Conservation (phyloP, 495 filamentous ascomycete species). For the Endocarpon pusillum region DNA sequence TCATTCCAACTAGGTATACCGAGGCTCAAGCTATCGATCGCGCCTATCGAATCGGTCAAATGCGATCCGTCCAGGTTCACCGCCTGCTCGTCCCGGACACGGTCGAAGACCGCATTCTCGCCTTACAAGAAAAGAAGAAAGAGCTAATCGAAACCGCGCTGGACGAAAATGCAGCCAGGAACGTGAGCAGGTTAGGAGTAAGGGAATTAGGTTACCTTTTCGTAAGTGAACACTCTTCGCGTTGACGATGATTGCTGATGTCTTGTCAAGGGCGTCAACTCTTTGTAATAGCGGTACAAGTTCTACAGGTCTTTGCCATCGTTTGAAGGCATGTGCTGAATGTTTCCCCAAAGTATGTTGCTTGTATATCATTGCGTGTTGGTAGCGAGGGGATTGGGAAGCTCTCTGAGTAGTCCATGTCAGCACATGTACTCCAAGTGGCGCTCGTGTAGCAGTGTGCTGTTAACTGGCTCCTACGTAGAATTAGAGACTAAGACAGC, state of each 20-base stretch:
- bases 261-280: neutral
- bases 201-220: conserved; percentile 59
- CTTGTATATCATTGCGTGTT: too few species aligned
- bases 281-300: neutral
- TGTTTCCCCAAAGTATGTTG: too few species aligned
- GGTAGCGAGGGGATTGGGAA: too few species aligned
- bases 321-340: too few species aligned
- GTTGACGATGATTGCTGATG: conserved; percentile 5
- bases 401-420: too few species aligned
- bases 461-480: too few species aligned
- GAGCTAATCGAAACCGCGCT: conserved; percentile 64
- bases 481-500: too few species aligned
- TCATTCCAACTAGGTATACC: too few species aligned
- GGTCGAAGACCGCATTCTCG: conserved; percentile 79
- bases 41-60: conserved; percentile 80
- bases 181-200: conserved; percentile 41
- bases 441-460: too few species aligned
- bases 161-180: conserved; percentile 56
- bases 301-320: neutral
- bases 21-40: conserved; percentile 93
- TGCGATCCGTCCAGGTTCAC: conserved; percentile 57
- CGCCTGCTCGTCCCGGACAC: conserved; percentile 61
- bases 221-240: conserved; percentile 25
- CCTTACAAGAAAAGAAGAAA: conserved; percentile 71
- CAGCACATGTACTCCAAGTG: too few species aligned